Evolutionary conservation across 768 basidiomycete genomes (phyloP), one percentile per base, ranked within the genome.

Genomic region (Megacollybia marginata): DNA sequence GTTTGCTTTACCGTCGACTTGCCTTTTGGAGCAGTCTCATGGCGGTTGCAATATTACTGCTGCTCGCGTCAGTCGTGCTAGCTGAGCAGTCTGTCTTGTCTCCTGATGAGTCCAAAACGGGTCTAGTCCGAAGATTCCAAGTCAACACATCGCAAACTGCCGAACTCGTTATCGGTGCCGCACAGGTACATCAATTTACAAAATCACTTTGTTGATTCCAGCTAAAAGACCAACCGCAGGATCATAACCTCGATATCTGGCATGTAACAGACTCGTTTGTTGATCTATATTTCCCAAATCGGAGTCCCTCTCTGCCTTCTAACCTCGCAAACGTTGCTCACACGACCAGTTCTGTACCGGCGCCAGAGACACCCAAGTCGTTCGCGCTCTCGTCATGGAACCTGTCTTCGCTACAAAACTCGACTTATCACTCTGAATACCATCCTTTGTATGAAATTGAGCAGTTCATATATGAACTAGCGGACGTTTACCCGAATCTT

Each of bases 371-470:
- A 72, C 47, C 52, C 44, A 5, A 48, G 42, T 12, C 46, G 49
- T 34, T 33, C 46, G 32, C 45, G 44, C 46, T 48, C 46, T 45
- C 49, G 43, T 33, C 9, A 44, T 50, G 71, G 72, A 61, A 65
- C 36, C 55, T 72, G 7, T 42, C 50, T 9, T 65, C 67, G 4
- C 57, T 68, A 34, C 48, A 55, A 34, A 72, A 75, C 42, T 62
- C 70, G 9, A 66, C 68, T 1, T 74, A 69, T 52, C 75, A 73
- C 52, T 55, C 57, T 12, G 52, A 50, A 0, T 88, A 84, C 60
- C 87, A 85, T 55, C 70, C 79, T 0, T 64, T 82, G 33, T 62
- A 65, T 18, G 80, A 80, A 50, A 71, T 85, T 6, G 64, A 79
- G 20, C 50, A 54, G 1, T 83, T 87, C 61, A 61, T 85, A 12